Percentiles rank a stretch among this genome's conserved stretches.
phyloP scores from a whole-genome alignment of 768 basidiomycete species.

The Botryobasidium botryosum region DNA sequence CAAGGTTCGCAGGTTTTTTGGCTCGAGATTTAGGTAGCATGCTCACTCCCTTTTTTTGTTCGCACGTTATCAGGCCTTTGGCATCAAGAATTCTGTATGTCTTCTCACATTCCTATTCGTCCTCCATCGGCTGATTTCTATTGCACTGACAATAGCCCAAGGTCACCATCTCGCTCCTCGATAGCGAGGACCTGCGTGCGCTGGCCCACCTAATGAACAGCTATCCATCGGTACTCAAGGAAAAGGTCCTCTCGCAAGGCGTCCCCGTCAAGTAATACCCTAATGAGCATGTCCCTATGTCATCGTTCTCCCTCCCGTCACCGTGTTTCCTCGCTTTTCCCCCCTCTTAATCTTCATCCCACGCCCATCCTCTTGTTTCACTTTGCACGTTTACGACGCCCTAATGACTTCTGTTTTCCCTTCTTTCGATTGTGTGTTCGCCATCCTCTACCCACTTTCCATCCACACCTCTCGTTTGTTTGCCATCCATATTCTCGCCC shows the following conservation, averaged over 20 bases:
- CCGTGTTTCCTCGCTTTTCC: too few relatives aligned
- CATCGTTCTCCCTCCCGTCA: too few relatives aligned
- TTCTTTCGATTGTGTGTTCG: too few relatives aligned
- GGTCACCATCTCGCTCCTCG: conserved; percentile 65
- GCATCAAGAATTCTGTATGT: conserved; percentile 64
- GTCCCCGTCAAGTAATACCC: background rate
- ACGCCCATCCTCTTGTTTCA: too few relatives aligned
- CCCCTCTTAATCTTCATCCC: too few relatives aligned
- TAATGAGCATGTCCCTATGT: too few relatives aligned
- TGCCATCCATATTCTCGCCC: too few relatives aligned
- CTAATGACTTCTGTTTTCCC: too few relatives aligned
- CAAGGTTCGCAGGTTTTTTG: conserved; percentile 25
- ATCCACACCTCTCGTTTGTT: too few relatives aligned
- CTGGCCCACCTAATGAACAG: conserved; percentile 79
- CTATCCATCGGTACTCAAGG: conserved; percentile 65
- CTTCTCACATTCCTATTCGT: background rate
- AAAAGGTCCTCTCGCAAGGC: conserved; percentile 29
- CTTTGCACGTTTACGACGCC: too few relatives aligned
- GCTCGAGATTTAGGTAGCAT: too few relatives aligned
- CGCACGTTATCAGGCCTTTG: conserved; percentile 31
- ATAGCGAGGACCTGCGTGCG: conserved; percentile 69
- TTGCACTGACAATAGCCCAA: conserved; percentile 38
- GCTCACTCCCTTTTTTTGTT: background rate
- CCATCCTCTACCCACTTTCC: too few relatives aligned
- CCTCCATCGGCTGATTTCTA: background rate